A percentile compares a stretch with the other conserved stretches of the same genome.
Evolutionary conservation across 352 stramenopile species (phyloP).

Genomic region (Globisporangium nodosum): DNA sequence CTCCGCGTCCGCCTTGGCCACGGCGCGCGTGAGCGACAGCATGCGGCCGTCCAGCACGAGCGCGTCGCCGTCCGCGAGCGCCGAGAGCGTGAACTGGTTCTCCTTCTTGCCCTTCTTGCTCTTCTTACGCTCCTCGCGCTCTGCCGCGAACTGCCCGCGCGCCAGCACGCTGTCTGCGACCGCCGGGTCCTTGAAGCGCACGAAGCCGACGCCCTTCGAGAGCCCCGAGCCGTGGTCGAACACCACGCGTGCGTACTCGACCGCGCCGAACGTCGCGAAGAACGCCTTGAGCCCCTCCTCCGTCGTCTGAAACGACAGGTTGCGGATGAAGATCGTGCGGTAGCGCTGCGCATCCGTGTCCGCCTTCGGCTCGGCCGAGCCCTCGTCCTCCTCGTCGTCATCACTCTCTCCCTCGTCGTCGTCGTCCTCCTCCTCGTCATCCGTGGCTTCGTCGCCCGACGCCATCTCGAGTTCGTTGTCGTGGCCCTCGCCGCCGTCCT

Average conservation of each 20-base stretch:
- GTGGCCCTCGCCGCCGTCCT: constrained; percentile 33
- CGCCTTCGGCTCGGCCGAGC: constrained; percentile 25
- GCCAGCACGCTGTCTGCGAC: constrained; percentile 52
- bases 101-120: constrained; percentile 33
- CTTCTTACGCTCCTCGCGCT: constrained; percentile 51
- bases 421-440: constrained; percentile 15
- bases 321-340: constrained; percentile 83
- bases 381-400: constrained; percentile 24
- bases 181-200: constrained; percentile 61
- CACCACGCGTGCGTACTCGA: constrained; percentile 81
- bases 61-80: constrained; percentile 60
- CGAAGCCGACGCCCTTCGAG: constrained; percentile 82
- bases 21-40: constrained; percentile 63
- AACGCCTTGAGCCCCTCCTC: constrained; percentile 67
- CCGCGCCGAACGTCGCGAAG: constrained; percentile 61
- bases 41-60: constrained; percentile 73
- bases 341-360: constrained; percentile 73
- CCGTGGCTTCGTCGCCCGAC: constrained; percentile 35
- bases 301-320: constrained; percentile 80
- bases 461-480: constrained; percentile 45
- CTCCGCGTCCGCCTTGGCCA: constrained; percentile 67
- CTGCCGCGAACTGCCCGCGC: constrained; percentile 32
- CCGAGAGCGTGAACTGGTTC: constrained; percentile 59
- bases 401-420: constrained; percentile 19
- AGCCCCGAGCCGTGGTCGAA: constrained; percentile 74